Percentiles rank a stretch among this genome's conserved stretches.
phyloP scores from a whole-genome alignment of 805 yeast species.

The Kazachstania bromeliacearum region DNA sequence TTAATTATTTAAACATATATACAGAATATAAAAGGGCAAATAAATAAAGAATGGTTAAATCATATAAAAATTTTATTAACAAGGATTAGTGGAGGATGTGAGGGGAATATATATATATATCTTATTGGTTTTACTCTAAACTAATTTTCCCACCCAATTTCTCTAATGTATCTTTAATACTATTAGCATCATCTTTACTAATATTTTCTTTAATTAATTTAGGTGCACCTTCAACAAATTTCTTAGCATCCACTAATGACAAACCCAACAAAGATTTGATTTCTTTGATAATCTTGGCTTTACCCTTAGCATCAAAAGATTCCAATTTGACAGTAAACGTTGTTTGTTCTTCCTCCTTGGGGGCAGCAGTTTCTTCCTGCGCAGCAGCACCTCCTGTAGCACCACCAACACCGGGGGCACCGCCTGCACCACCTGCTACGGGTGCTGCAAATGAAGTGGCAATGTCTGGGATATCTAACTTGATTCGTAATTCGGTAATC shows the following conservation, averaged over 20 bases:
- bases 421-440: slow-evolving; percentile 38
- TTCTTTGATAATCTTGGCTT: slow-evolving; percentile 97
- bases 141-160: slow-evolving; percentile 89
- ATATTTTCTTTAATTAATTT: slow-evolving; percentile 91
- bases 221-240: slow-evolving; percentile 96
- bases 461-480: slow-evolving; percentile 80
- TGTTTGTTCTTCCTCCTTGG: slow-evolving; percentile 81
- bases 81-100: background rate
- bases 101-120: background rate
- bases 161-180: slow-evolving; percentile 86
- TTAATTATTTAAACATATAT: background rate
- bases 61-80: too few species aligned
- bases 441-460: slow-evolving; percentile 1
- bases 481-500: slow-evolving; percentile 67
- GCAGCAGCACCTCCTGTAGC: slow-evolving; percentile 59
- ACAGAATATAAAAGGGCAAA: background rate
- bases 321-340: slow-evolving; percentile 88
- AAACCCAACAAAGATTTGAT: slow-evolving; percentile 85
- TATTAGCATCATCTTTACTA: slow-evolving; percentile 96
- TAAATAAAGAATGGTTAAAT: too few species aligned
- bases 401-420: slow-evolving; percentile 44
- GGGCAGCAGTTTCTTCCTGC: slow-evolving; percentile 60
- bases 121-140: slow-evolving; percentile 50
- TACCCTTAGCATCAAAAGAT: slow-evolving; percentile 85
- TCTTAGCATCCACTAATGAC: slow-evolving; percentile 93